These are phyloP conservation scores for Triticum timopheevii DNA, from an alignment of 176 grass and related monocot genomes.

Conservation along the genomic window DNA sequence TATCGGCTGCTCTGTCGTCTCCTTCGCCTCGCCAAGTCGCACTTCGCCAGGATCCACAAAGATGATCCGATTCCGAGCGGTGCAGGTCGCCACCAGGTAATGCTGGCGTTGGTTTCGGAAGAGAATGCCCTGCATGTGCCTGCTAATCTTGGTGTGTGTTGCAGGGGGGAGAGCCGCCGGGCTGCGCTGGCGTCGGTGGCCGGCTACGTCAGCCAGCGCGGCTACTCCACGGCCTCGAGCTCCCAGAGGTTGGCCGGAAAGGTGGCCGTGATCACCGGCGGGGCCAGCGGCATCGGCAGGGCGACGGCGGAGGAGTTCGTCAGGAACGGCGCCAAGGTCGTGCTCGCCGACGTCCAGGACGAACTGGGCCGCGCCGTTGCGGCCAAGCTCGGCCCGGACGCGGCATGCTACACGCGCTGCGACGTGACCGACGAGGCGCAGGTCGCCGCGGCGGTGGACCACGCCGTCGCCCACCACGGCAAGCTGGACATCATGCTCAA, in stretches of 20 bases:
- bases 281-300: background rate
- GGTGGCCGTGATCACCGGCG: slow-evolving; percentile 19
- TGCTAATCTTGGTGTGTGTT: background rate
- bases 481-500: slow-evolving; percentile 58
- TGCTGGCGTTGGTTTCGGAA: background rate
- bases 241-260: background rate
- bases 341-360: background rate
- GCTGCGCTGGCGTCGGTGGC: background rate
- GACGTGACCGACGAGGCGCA: slow-evolving; percentile 61
- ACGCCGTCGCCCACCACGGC: slow-evolving; percentile 45
- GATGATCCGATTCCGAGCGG: background rate
- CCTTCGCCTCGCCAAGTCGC: background rate
- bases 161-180: background rate
- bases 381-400: background rate
- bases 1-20: too few species aligned
- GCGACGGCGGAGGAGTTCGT: background rate
- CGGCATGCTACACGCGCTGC: slow-evolving; percentile 31
- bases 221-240: background rate
- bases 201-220: background rate
- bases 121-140: too few species aligned
- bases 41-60: background rate
- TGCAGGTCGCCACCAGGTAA: background rate
- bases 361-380: background rate
- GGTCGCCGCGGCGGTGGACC: slow-evolving; percentile 48
- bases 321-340: slow-evolving; percentile 2